A percentile compares a stretch with the other conserved stretches of the same genome.
phyloP scores from a whole-genome alignment of 768 basidiomycete genomes.

The Psilocybe azurescens region DNA sequence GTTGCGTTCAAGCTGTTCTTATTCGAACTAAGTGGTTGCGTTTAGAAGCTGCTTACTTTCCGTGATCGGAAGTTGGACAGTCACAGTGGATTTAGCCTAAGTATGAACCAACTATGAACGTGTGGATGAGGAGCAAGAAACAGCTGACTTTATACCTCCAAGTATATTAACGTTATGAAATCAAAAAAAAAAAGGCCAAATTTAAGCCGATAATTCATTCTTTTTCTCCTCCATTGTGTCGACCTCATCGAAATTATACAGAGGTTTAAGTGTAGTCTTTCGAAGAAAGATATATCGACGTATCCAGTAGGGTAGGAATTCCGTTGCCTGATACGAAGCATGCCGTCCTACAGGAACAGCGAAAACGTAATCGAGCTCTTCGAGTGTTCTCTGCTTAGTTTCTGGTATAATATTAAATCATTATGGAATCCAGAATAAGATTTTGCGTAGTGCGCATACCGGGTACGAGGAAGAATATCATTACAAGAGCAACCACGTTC shows the following conservation, averaged over 20 bases:
- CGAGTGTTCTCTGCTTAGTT: conserved; percentile 58
- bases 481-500: conserved; percentile 52
- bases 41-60: too few species aligned
- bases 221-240: conserved; percentile 21
- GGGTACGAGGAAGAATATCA: conserved; percentile 63
- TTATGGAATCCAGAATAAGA: neutral
- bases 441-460: conserved; percentile 35
- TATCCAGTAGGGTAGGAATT: conserved; percentile 57
- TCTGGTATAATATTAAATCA: conserved; percentile 31
- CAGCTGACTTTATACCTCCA: too few species aligned
- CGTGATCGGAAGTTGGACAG: too few species aligned
- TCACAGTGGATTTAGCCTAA: too few species aligned
- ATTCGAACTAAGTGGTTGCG: too few species aligned
- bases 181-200: too few species aligned
- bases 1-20: too few species aligned
- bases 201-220: neutral
- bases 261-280: conserved; percentile 43
- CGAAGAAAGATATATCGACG: conserved; percentile 49
- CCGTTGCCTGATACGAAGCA: conserved; percentile 46
- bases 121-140: too few species aligned
- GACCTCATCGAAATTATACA: conserved; percentile 60
- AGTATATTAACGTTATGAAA: too few species aligned
- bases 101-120: too few species aligned
- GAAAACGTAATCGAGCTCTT: conserved; percentile 56
- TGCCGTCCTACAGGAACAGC: conserved; percentile 54